Base-by-base conservation (phyloP, 1,284 basidiomycete species). In the Cerioporus squamosus region DNA sequence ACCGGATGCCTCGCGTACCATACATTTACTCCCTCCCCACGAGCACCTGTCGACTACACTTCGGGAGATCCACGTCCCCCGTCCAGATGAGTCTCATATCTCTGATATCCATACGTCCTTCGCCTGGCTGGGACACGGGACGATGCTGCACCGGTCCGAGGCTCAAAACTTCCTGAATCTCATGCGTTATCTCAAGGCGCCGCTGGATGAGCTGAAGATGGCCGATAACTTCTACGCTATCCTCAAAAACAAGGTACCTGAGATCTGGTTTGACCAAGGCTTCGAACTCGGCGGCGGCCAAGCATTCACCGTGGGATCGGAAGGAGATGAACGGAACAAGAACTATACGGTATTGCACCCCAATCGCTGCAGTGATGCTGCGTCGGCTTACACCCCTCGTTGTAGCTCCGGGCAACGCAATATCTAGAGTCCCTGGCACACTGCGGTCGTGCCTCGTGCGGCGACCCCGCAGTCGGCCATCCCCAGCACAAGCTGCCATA, bases 171-270 rank as follows among this genome's bases (percentile, higher is more conserved):
- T 89, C 66, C 69, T 88, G 6, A 68, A 70, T 14, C 72, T 87
- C 22, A 71, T 88, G 64, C 66, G 73, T 2, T 31, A 49, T 8
- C 69, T 88, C 40, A 74, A 81, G 40, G 70, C 78, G 36, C 74
- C 81, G 0, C 69, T 76, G 3, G 82, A 83, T 42, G 81, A 87
- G 63, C 73, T 78, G 66, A 79, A 81, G 61, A 89, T 88, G 86
- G 85, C 86, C 1, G 88, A 90, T 67, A 90, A 89, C 62, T 88
- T 88, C 64, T 90, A 82, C 67, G 78, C 85, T 4, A 75, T 90
- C 53, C 72, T 90, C 50, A 75, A 74, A 54, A 89, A 88, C 61
- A 65, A 70, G 24, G 66, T 77, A 15, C 77, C 80, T 1, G 79
- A 83, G 61, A 68, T 78, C 17, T 88, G 87, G 85, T 81, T 86